Evolutionary conservation across 1,139 yeast genomes (phyloP).

Genomic region (Geotrichum aggregatum): DNA sequence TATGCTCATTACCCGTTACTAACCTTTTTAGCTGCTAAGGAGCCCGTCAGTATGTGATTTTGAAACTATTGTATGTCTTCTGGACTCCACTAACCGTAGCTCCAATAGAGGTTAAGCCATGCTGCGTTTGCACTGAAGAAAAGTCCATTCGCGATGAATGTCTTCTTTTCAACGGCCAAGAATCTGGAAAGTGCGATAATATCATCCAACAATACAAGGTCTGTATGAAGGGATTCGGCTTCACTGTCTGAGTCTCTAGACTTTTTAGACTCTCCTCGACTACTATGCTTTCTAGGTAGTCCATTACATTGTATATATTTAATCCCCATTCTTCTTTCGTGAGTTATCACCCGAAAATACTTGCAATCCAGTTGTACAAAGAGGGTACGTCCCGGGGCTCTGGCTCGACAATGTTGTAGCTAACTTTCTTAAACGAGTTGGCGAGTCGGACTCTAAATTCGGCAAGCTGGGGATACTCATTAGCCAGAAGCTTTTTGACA

Average conservation of each 20-base stretch:
- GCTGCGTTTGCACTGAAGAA: conserved; percentile 91
- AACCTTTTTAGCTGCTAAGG: neutral
- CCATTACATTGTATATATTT: neutral
- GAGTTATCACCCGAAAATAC: neutral
- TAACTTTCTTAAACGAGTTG: conserved; percentile 2
- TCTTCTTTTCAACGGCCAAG: conserved; percentile 74
- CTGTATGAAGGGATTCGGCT: conserved; percentile 93
- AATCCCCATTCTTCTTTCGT: neutral
- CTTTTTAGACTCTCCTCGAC: neutral
- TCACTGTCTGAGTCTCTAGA: conserved; percentile 43
- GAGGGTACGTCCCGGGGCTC: conserved; percentile 15
- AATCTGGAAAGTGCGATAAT: conserved; percentile 73
- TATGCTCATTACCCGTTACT: neutral
- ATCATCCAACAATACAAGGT: conserved; percentile 66
- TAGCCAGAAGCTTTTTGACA: conserved; percentile 24
- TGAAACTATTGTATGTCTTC: too few relatives aligned
- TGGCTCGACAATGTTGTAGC: conserved; percentile 14
- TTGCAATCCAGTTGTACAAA: conserved; percentile 9
- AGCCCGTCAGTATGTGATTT: conserved; percentile 1
- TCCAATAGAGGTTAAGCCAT: conserved; percentile 71
- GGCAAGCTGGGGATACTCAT: conserved; percentile 26
- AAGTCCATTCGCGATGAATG: conserved; percentile 85
- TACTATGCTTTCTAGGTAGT: neutral
- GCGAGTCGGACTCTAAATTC: conserved; percentile 6
- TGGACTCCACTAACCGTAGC: neutral